A percentile compares a stretch with the other conserved stretches of the same genome.
Conservation (phyloP, 768 basidiomycete species). For the Terana coerulea region DNA sequence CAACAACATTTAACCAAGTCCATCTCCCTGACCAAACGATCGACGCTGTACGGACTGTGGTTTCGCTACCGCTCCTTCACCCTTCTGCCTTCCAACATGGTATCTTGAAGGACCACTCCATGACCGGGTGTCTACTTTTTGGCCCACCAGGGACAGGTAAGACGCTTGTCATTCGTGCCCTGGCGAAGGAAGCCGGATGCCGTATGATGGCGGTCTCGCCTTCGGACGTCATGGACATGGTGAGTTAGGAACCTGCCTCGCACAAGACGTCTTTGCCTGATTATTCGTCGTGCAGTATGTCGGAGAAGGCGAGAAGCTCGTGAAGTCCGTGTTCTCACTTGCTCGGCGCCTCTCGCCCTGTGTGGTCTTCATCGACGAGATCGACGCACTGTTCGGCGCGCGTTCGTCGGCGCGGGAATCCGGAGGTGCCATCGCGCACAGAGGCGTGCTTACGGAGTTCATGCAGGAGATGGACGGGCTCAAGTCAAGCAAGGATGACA, state of each 20-base stretch:
- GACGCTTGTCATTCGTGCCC: conserved; percentile 82
- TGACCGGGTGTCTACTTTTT: conserved; percentile 88
- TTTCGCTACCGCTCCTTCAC: conserved; percentile 83
- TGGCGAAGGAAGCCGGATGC: conserved; percentile 92
- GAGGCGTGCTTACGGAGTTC: conserved; percentile 87
- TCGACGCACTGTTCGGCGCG: conserved; percentile 89
- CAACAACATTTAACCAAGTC: conserved; percentile 83
- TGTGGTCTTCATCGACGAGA: conserved; percentile 92
- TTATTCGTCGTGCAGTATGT: conserved; percentile 54
- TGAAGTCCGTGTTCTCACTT: conserved; percentile 83
- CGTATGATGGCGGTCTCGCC: conserved; percentile 89
- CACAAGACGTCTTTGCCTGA: too few species aligned
- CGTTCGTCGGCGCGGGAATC: conserved; percentile 73
- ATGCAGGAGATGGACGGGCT: conserved; percentile 98
- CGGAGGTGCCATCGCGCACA: conserved; percentile 78
- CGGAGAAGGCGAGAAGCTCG: conserved; percentile 87
- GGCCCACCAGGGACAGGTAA: conserved; percentile 95
- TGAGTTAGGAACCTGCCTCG: conserved; percentile 33
- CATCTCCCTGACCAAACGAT: conserved; percentile 87
- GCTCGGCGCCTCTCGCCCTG: conserved; percentile 86
- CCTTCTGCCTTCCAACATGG: conserved; percentile 86
- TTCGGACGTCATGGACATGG: conserved; percentile 97
- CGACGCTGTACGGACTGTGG: conserved; percentile 88
- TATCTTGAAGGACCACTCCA: conserved; percentile 86
- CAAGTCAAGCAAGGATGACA: conserved; percentile 71